Evolutionary conservation across 208 protist species (phyloP).

Genomic region (Blastocrithidia nonstop): DNA sequence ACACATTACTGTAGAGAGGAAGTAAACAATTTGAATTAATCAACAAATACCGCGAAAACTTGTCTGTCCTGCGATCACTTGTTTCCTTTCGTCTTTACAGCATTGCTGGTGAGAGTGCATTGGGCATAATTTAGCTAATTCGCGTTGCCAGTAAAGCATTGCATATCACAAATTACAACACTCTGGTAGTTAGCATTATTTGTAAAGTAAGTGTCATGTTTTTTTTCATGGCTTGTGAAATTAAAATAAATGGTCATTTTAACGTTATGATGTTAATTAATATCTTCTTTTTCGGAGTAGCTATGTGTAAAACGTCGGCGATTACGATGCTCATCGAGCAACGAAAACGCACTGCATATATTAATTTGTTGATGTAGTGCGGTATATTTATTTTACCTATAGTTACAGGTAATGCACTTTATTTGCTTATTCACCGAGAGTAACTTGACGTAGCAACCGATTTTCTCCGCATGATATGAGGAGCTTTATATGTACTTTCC

Average conservation of each 20-base stretch:
- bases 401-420: constrained; percentile 7
- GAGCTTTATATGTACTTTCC: constrained; percentile 43
- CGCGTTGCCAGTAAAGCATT: background rate
- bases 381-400: constrained; percentile 17
- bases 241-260: constrained; percentile 38
- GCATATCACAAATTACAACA: background rate
- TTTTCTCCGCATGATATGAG: constrained; percentile 30
- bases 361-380: constrained; percentile 40
- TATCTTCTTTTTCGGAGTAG: constrained; percentile 38
- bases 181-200: background rate
- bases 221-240: constrained; percentile 48
- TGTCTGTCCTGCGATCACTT: constrained; percentile 43
- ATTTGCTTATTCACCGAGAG: constrained; percentile 1
- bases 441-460: constrained; percentile 10
- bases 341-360: constrained; percentile 33
- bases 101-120: constrained; percentile 26
- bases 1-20: constrained; percentile 53
- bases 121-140: background rate
- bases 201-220: constrained; percentile 19
- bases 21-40: constrained; percentile 33
- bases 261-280: constrained; percentile 32
- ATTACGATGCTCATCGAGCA: constrained; percentile 13
- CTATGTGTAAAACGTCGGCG: constrained; percentile 21
- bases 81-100: constrained; percentile 62
- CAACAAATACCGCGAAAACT: constrained; percentile 40